Base-by-base conservation (phyloP, 208 protist genomes). In the Trichomonas tenax region DNA sequence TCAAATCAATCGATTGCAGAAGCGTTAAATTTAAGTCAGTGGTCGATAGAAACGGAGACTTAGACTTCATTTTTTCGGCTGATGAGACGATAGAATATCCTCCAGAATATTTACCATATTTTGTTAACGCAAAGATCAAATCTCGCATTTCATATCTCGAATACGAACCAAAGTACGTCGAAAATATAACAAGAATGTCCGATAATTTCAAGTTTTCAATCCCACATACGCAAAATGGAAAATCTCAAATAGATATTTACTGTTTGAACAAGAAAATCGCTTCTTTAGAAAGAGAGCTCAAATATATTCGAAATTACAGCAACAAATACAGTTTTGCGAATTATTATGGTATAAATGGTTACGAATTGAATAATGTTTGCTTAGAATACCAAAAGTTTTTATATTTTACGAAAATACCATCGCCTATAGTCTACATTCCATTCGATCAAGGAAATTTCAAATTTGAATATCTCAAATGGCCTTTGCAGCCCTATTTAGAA, bases 81-180 rank as follows among this genome's bases (percentile, higher is more conserved):
- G 15, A 26, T 17, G 40, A 34, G 2, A 48, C 86, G 10, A 51
- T 93, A 49, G 86, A 93, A 93, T 93, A 93, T 93, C 86, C 86
- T 38, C 44, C 40, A 44, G 86, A 93, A 93, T 93, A 93, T 93
- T 31, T 93, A 26, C 86, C 86, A 93, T 44, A 93, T 93, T 93
- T 93, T 15, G 14, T 93, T 15, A 40, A 23, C 17, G 26, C 44
- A 26, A 93, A 34, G 38, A 38, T 93, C 44, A n/a, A 58, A 51
- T 58, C 86, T 26, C 11, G 26, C 1, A 31, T 72, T 3, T 72
- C 58, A 17, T n/a, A 72, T n/a, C 4, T 72, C 3, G 58, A 72
- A n/a, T 72, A 72, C 58, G 86, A 41, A 17, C 86, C 86, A 17
- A 48, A 38, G 38, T 93, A 93, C 38, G 45, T 51, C 38, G 44